Base-by-base conservation (phyloP, 2,329 filamentous ascomycete genomes). In the Aspergillus tanneri region DNA sequence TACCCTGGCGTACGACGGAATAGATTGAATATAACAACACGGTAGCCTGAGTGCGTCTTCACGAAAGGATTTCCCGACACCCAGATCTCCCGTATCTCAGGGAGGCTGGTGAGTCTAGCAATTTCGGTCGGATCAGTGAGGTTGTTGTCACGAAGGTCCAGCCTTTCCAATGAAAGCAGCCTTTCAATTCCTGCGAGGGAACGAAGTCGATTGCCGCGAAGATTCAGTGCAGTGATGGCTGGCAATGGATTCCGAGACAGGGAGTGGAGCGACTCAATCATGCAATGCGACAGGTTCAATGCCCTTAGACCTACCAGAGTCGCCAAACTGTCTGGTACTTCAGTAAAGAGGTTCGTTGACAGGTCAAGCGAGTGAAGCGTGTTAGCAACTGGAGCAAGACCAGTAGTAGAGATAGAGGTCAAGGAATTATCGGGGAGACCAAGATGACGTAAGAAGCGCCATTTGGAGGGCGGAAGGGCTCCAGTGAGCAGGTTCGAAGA, bases 211-310 rank as follows among this genome's bases (percentile, higher is more conserved):
- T 99, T 99, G 41, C 84, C 88, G 48, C 92, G 85, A 46, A 99
- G 80, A 63, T 97, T 97, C 48, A 99, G 77, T 1, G 91, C 91
- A 1, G 88, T 95, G 54, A 99, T 96, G 16, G 93, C 92, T 22
- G 93, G 92, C 4, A 99, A 78, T 10, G 93, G 68, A 61, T 87
- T 93, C 54, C 87, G 84, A 2, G 85, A 85, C 34, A 99, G 77
- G 2, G 92, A 96, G 61, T 95, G 88, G 47, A 99, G 77, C 12
- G 90, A 93, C 59, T 92, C 88, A 54, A 99, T 97, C 91, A 97
- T 96, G 77, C 92, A 97, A 62, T 95, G 88, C 3, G 92, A 95
- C 21, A 99, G 78, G 62, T 99, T 97, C 45, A 99, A 75, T 19
- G 93, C 91, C 55, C 91, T 85, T n/a, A 99, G 80, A 22, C 90